Percentiles rank a stretch among this genome's conserved stretches.
These are phyloP conservation scores for Crithidia sp. DNA, from an alignment of 208 protist genomes.

Conservation along the genomic window DNA sequence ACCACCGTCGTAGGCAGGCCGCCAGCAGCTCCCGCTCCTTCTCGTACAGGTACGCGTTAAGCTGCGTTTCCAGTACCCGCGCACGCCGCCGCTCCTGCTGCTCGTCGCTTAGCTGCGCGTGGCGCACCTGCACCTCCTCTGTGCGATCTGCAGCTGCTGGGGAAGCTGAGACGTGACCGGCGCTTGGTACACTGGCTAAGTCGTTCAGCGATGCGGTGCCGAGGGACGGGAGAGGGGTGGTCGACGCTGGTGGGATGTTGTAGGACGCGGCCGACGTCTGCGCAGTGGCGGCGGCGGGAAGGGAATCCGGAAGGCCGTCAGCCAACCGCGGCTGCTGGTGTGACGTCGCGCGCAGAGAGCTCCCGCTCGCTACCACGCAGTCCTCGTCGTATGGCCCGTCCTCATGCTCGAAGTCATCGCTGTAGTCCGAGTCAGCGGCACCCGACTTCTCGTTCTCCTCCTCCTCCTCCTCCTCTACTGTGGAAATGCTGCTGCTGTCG, in stretches of 20 bases:
- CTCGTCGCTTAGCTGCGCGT: constrained; percentile 6
- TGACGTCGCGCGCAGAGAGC: too few relatives aligned
- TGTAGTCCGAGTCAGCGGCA: background rate
- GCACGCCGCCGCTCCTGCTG: constrained; percentile 27
- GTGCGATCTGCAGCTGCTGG: background rate
- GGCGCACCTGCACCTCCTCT: constrained; percentile 7
- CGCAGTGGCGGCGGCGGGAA: background rate
- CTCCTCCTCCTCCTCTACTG: too few relatives aligned
- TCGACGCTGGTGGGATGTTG: constrained; percentile 2
- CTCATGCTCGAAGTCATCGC: constrained; percentile 11
- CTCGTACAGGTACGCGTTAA: constrained; percentile 23
- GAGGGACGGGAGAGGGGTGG: constrained; percentile 3
- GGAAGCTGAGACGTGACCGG: background rate
- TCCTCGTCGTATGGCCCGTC: background rate
- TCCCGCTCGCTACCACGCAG: too few relatives aligned
- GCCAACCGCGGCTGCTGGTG: too few relatives aligned
- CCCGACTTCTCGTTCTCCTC: too few relatives aligned
- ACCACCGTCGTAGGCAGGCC: constrained; percentile 61
- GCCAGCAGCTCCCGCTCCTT: constrained; percentile 39
- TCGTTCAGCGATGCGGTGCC: background rate
- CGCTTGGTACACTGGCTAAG: background rate
- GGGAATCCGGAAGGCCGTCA: too few relatives aligned
- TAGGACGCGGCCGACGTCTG: constrained; percentile 4
- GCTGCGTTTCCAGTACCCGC: constrained; percentile 33
- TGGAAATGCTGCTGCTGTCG: background rate